Conservation (phyloP, 1,284 basidiomycete genomes). For the Irpex rosettiformis region DNA sequence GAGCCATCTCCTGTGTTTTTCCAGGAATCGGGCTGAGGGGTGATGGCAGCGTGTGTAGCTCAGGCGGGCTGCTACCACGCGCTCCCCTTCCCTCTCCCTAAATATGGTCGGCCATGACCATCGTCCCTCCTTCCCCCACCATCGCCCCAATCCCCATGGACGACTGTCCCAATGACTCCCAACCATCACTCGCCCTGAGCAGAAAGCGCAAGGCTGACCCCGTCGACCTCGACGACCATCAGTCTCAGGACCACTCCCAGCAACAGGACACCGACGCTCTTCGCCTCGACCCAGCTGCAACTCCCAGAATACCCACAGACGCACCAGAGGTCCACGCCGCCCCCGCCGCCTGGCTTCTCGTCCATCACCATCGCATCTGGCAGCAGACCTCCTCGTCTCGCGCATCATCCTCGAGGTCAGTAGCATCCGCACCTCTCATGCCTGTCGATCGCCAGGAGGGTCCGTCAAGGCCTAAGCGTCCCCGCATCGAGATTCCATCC, state of each 20-base stretch:
- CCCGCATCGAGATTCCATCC: constrained; percentile 31
- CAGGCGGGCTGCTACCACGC: constrained; percentile 31
- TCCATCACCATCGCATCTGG: constrained; percentile 12
- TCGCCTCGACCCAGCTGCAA: constrained; percentile 30
- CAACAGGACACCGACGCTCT: constrained; percentile 19
- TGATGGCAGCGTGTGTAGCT: constrained; percentile 27
- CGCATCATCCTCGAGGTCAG: constrained; percentile 7
- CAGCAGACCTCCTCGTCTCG: background rate
- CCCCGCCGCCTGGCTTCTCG: constrained; percentile 24
- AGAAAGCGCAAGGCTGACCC: constrained; percentile 55
- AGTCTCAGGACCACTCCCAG: constrained; percentile 20
- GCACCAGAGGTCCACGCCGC: constrained; percentile 20
- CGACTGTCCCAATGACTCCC: constrained; percentile 44
- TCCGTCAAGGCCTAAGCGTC: constrained; percentile 34
- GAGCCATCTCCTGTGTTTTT: constrained; percentile 2
- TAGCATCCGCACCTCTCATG: constrained; percentile 22
- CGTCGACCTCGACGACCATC: constrained; percentile 44
- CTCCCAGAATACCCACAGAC: constrained; percentile 35
- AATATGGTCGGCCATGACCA: constrained; percentile 29
- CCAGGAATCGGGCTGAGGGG: constrained; percentile 12
- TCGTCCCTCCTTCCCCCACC: constrained; percentile 27
- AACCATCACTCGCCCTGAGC: constrained; percentile 35
- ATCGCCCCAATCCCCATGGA: constrained; percentile 40
- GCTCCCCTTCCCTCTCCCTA: constrained; percentile 28
- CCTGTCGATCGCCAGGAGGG: constrained; percentile 22